Evolutionary conservation across 495 filamentous ascomycete genomes (phyloP), one percentile per base, ranked within the genome.

Genomic region (Neurospora hispaniola): DNA sequence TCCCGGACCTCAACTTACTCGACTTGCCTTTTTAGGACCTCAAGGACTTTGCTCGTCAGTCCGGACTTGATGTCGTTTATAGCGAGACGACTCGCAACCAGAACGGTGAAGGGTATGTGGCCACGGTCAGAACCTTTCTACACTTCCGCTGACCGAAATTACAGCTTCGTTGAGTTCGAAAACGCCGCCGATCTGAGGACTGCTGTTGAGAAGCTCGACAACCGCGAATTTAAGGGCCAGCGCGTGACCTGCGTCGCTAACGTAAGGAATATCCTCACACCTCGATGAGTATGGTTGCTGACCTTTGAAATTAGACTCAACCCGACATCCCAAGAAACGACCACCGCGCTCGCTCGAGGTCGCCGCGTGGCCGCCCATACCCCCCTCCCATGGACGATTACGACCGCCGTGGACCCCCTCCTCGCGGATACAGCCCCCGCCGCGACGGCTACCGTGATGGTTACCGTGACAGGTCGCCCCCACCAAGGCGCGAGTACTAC

Each of bases 21-120:
- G 82, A 82, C 82, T 76, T 86, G 85, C 85, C 84, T 84, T 81
- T 87, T 80, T 92, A 99, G 96, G 96, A 99, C 82, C 89, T 99
- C 54, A 99, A 99, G 93, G 96, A 99, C 83, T 99, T 98, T 81
- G 96, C 96, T 73, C 95, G 96, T 79, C 92, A 94, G 80, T 96
- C 94, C 83, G 93, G 94, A 79, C 89, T 96, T 82, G 96, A 98
- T 81, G 96, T 99, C 76, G 96, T 99, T 74, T 99, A 97, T 80
- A 97, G 94, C 70, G 96, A 99, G 85, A 94, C 96, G 39, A 91
- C 91, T 80, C 93, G 96, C 78, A 96, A 97, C 76, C 92, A 92
- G 74, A 92, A 94, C 82, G 93, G 94, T 74, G 92, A 90, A 89
- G 96, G 96, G 96, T 98, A 82, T 83, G 93, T 87, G 31, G 38